Percentiles rank a stretch among this genome's conserved stretches.
Evolutionary conservation across 2,329 filamentous ascomycete genomes (phyloP).

Genomic region (Ophiostoma triangulosporum): DNA sequence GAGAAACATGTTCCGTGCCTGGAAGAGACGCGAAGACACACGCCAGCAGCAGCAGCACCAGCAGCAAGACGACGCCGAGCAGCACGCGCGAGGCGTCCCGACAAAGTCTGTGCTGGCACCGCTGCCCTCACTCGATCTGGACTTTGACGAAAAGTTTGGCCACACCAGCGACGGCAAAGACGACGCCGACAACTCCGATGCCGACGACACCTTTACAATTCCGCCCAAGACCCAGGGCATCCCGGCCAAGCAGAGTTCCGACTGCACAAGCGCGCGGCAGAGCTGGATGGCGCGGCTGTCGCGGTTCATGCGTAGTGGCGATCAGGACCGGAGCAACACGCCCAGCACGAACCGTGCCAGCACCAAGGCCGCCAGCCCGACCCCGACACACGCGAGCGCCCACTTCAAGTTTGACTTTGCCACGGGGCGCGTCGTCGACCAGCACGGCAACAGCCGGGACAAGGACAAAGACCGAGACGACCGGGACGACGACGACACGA

Average conservation of each 20-base stretch:
- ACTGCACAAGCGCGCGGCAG: neutral
- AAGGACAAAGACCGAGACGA: no score
- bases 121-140: neutral
- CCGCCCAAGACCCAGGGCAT: conserved; percentile 1
- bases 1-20: neutral
- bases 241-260: neutral
- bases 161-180: neutral
- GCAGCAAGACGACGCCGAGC: neutral
- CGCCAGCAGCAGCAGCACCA: neutral
- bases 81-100: neutral
- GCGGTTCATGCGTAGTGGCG: conserved; percentile 8
- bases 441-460: neutral
- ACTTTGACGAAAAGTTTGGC: neutral
- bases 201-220: neutral
- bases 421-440: neutral
- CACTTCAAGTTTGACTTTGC: neutral
- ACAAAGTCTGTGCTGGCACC: neutral
- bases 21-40: neutral
- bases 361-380: neutral
- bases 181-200: neutral
- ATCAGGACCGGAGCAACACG: neutral
- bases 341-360: neutral
- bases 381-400: neutral
- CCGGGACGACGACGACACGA: neutral
- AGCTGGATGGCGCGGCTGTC: conserved; percentile 15